Evolutionary conservation across 305 asterid genomes (phyloP), one percentile per base, ranked within the genome.

Genomic region (Solanum hybrid): DNA sequence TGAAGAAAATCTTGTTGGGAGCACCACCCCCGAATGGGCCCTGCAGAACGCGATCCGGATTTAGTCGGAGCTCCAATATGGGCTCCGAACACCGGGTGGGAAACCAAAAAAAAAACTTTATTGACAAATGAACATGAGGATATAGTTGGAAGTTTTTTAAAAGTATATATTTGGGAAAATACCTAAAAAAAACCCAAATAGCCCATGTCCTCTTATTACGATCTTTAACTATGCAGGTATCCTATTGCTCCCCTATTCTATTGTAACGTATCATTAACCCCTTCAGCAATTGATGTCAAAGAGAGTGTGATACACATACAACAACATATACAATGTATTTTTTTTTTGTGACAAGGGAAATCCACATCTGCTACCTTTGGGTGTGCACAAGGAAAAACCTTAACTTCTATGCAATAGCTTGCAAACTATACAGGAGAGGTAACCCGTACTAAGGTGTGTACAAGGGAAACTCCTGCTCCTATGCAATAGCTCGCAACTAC

Each of bases 321-420:
- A 67, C 29, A 67, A n/a, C 29, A 10, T 24, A 67, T 69, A 26
- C 29, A n/a, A n/a, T 11, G 33, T 69, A 24, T 11, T 24, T 18
- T 18, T 57, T 51, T 61, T 61, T 20, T 1, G 9, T 7, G 69
- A 57, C 24, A 20, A 8, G 11, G 71, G 0, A 61, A 61, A 61
- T 2, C 24, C 71, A 0, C 11, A 8, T 8, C 5, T 22, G 26
- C 11, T 61, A 61, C 0, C 0, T 61, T 51, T 57, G 71, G 26
- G 9, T 51, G 67, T 0, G 1, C 24, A 16, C 22, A 51, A 5
- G 22, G n/a, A 5, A 3, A 51, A 51, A 0, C 2, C 12, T 5
- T 1, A 3, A 0, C 26, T 61, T 5, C 5, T 61, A 18, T 61
- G 2, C 26, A 61, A 61, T 7, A 61, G 26, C 5, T 20, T 3